phyloP scores from a whole-genome alignment of 1,284 basidiomycete genomes.

The Ustilago trichophora region DNA sequence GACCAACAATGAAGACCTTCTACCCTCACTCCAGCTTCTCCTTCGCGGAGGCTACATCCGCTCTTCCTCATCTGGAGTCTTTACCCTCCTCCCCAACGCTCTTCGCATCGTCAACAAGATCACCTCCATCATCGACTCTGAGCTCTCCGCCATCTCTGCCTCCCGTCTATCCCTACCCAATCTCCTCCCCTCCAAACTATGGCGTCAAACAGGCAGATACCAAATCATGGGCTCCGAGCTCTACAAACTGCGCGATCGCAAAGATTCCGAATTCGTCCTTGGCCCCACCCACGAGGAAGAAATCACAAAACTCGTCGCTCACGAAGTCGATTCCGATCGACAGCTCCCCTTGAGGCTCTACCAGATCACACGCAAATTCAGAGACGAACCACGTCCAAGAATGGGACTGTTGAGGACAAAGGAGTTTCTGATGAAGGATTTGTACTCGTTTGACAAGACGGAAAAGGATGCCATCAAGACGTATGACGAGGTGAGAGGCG shows the following conservation, averaged over 20 bases:
- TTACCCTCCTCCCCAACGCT: constrained; percentile 63
- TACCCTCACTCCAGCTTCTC: constrained; percentile 49
- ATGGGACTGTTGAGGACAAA: constrained; percentile 66
- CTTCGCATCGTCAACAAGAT: constrained; percentile 64
- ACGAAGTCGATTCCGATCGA: constrained; percentile 56
- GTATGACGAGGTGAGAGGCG: constrained; percentile 61
- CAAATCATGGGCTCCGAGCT: constrained; percentile 65
- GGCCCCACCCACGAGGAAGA: constrained; percentile 68
- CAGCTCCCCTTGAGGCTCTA: constrained; percentile 65
- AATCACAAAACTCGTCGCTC: constrained; percentile 62
- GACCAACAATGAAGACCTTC: constrained; percentile 15
- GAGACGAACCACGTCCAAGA: constrained; percentile 67
- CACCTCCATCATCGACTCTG: constrained; percentile 59
- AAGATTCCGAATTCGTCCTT: constrained; percentile 60
- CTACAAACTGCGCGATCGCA: constrained; percentile 63
- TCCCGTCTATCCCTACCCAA: constrained; percentile 64
- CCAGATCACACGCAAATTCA: constrained; percentile 66
- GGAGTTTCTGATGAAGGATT: constrained; percentile 68
- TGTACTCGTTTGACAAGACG: constrained; percentile 66
- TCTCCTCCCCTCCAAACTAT: constrained; percentile 59
- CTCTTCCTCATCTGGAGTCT: constrained; percentile 66
- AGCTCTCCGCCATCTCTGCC: constrained; percentile 61
- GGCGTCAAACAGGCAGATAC: constrained; percentile 62
- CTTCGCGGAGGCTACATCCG: constrained; percentile 64
- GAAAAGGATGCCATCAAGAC: constrained; percentile 26